Evolutionary conservation across 306 rosid species (phyloP).

Genomic region (Prinsepia uniflora): DNA sequence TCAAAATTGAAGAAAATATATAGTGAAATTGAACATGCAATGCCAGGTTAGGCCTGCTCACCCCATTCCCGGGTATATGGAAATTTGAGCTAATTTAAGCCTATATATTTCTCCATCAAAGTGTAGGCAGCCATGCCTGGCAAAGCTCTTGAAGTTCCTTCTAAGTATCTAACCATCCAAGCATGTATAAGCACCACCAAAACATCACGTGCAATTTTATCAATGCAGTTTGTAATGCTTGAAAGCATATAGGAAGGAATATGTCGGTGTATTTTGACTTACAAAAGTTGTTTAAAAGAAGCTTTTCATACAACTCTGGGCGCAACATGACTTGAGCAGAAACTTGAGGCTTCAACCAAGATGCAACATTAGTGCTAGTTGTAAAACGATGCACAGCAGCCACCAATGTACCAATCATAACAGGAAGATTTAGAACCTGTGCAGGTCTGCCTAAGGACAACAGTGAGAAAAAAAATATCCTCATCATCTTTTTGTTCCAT

Average conservation of each 20-base stretch:
- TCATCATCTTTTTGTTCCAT: constrained; percentile 1
- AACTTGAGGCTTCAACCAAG: constrained; percentile 73
- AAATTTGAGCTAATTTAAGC: not conserved
- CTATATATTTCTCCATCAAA: too few species aligned
- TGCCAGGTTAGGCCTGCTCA: too few species aligned
- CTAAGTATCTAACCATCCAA: not conserved
- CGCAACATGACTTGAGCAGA: constrained; percentile 76
- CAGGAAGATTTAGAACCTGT: too few species aligned
- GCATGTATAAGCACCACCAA: not conserved
- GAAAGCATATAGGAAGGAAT: not conserved
- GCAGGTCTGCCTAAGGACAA: constrained; percentile 60
- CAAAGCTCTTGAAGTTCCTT: not conserved
- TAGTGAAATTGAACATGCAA: too few species aligned
- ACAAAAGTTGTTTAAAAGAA: constrained; percentile 73
- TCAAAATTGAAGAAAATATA: too few species aligned
- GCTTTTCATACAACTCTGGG: constrained; percentile 60
- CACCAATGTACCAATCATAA: constrained; percentile 58
- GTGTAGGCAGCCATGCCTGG: not conserved
- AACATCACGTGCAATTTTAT: not conserved
- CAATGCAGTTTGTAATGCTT: not conserved
- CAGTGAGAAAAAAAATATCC: constrained; percentile 13
- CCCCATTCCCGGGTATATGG: too few species aligned
- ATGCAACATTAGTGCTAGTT: constrained; percentile 47
- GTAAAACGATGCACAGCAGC: constrained; percentile 55
- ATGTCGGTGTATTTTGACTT: constrained; percentile 23